Base-by-base conservation (phyloP, 1,284 basidiomycete genomes). In the Ustilago cynodontis region DNA sequence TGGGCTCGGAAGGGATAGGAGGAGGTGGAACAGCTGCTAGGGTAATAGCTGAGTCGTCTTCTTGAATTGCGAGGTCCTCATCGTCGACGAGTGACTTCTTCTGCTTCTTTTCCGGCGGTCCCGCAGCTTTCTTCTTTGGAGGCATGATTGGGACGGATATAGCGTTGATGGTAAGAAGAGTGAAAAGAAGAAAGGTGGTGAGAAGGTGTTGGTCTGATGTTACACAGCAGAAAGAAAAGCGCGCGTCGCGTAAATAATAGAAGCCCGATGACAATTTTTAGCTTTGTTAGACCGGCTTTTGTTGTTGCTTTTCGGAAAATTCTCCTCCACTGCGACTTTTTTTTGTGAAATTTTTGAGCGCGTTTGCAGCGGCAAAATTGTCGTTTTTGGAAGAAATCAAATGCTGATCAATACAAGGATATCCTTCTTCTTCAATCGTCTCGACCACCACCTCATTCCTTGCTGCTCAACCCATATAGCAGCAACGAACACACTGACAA, bases 1-100 rank as follows among this genome's bases (percentile, higher is more conserved):
- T 20, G 3, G 70, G 75, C 18, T 78, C 59, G 16, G 79, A 80
- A 1, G 72, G 72, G 55, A 78, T 78, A 26, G 69, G 65, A 16
- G 68, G 69, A 18, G 67, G 65, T 20, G 71, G 67, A 16, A 53
- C 16, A 7, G 41, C 54, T 16, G 58, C 58, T 9, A 57, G 5
- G 5, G 31, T 9, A 16, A 47, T 28, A 13, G 52, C 35, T 2
- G 56, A 28, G 45, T 67, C 52, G 52, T 62, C 62, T 29, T 52
- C 37, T n/a, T 51, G 49, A 31, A 50, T 41, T 1, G 24, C 52
- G 45, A 51, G 37, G 45, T 58, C 43, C 35, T 66, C 63, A 16
- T 59, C 39, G 6, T 62, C 54, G 16, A 29, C 45, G 18, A 31
- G 7, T 2, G 26, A 10, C 5, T 53, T 62, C 37, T 37, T 56